phyloP scores from a whole-genome alignment of 1,284 basidiomycete genomes.

The Leccinum pachyderme region DNA sequence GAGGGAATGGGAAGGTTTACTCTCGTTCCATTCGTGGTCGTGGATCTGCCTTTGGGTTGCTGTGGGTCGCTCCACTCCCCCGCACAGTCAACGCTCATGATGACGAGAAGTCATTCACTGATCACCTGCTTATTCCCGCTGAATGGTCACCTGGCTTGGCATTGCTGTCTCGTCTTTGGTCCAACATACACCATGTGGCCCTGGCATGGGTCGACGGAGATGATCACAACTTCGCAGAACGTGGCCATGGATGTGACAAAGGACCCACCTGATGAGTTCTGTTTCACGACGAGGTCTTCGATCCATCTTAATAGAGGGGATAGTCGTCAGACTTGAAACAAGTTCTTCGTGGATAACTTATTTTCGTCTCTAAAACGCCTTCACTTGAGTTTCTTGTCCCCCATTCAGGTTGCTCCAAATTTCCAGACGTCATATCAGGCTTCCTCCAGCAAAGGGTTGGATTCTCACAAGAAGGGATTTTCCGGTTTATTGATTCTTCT shows the following conservation, averaged over 20 bases:
- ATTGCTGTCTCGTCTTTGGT: slow-evolving; percentile 2
- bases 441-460: neutral
- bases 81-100: slow-evolving; percentile 18
- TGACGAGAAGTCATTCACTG: slow-evolving; percentile 6
- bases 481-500: slow-evolving; percentile 25
- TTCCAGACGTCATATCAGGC: neutral
- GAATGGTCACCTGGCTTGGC: slow-evolving; percentile 6
- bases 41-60: neutral
- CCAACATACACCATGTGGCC: slow-evolving; percentile 1
- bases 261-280: neutral
- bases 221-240: slow-evolving; percentile 12
- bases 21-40: neutral
- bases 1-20: neutral
- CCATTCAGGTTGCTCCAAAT: neutral
- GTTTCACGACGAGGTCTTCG: neutral
- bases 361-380: neutral
- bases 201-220: slow-evolving; percentile 20
- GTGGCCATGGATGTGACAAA: slow-evolving; percentile 9
- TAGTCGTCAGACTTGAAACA: neutral
- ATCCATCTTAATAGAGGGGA: neutral
- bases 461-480: slow-evolving; percentile 25
- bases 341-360: neutral
- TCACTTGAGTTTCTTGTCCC: neutral
- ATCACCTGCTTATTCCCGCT: slow-evolving; percentile 21
- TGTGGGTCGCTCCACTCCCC: neutral